phyloP scores from a whole-genome alignment of 768 basidiomycete genomes.

The Phylloporus sp. region DNA sequence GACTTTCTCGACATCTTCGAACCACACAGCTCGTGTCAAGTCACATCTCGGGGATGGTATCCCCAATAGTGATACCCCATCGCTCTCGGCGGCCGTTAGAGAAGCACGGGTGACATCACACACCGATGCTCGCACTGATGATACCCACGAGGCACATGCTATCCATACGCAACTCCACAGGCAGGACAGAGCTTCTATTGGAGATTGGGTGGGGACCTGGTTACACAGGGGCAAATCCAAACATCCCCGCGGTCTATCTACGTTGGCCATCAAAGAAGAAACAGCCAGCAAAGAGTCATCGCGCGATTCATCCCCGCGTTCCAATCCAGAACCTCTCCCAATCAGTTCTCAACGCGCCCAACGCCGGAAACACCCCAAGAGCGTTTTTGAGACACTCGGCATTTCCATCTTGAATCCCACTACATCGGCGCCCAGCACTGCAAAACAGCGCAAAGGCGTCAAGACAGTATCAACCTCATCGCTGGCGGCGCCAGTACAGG shows the following conservation, averaged over 20 bases:
- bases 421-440: slow-evolving; percentile 24
- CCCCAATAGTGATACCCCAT: background rate
- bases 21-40: background rate
- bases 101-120: slow-evolving; percentile 7
- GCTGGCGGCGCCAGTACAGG: slow-evolving; percentile 6
- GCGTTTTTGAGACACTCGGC: slow-evolving; percentile 70
- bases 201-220: slow-evolving; percentile 79
- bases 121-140: background rate
- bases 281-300: slow-evolving; percentile 16
- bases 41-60: background rate
- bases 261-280: slow-evolving; percentile 23
- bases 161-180: slow-evolving; percentile 15
- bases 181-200: slow-evolving; percentile 40
- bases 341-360: slow-evolving; percentile 11
- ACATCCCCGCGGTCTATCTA: slow-evolving; percentile 20
- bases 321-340: slow-evolving; percentile 10
- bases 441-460: slow-evolving; percentile 18
- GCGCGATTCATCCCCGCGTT: slow-evolving; percentile 20
- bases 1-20: background rate
- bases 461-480: slow-evolving; percentile 28
- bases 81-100: background rate
- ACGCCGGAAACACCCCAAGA: slow-evolving; percentile 49
- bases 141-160: slow-evolving; percentile 7
- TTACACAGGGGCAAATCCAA: slow-evolving; percentile 52
- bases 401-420: slow-evolving; percentile 62